Evolutionary conservation across 352 stramenopile species (phyloP).

Genomic region (Globisporangium acanthophoron): DNA sequence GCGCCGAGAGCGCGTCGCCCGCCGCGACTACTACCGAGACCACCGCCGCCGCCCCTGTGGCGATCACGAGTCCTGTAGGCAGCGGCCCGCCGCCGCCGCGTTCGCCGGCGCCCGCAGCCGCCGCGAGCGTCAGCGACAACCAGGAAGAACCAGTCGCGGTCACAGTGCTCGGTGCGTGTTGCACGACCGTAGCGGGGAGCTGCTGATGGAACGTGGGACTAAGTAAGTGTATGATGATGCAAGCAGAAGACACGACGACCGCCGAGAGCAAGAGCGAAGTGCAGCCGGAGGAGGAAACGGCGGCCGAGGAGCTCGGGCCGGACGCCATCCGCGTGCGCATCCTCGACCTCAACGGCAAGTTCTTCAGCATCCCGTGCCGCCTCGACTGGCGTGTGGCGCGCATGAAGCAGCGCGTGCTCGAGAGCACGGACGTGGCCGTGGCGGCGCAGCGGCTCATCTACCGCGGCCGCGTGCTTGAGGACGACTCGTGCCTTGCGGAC

Average conservation of each 20-base stretch:
- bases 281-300: background rate
- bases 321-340: slow-evolving; percentile 66
- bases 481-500: slow-evolving; percentile 55
- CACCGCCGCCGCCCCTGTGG: slow-evolving; percentile 9
- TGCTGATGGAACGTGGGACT: background rate
- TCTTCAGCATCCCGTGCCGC: slow-evolving; percentile 65
- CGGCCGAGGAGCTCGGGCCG: slow-evolving; percentile 16
- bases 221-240: background rate
- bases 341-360: slow-evolving; percentile 82
- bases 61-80: slow-evolving; percentile 8
- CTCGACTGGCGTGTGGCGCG: slow-evolving; percentile 58
- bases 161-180: slow-evolving; percentile 1
- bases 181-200: background rate
- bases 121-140: background rate
- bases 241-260: background rate
- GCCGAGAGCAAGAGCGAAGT: background rate
- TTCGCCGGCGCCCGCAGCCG: no score
- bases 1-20: slow-evolving; percentile 17
- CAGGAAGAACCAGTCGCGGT: slow-evolving; percentile 4
- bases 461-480: slow-evolving; percentile 83
- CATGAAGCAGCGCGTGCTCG: slow-evolving; percentile 70
- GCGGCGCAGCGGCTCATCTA: slow-evolving; percentile 89
- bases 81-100: background rate
- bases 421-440: slow-evolving; percentile 65
- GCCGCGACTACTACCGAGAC: background rate